Conservation (phyloP, 2,329 filamentous ascomycete genomes). For the Conoideocrella luteorostrata region DNA sequence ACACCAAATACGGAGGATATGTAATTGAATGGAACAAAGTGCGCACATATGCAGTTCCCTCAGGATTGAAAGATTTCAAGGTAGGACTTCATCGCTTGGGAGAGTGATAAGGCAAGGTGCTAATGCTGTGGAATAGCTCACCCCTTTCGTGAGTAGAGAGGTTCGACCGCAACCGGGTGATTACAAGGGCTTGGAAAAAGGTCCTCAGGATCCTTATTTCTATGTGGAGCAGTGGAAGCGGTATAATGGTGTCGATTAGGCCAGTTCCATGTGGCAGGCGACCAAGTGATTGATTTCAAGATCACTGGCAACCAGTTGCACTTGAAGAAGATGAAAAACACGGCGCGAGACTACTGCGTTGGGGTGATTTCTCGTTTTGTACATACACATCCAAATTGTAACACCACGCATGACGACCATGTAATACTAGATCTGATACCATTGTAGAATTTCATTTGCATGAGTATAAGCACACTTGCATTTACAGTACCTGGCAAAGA, state of each 20-base stretch:
- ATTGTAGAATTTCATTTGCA: too few species aligned
- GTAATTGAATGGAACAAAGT: conserved; percentile 80
- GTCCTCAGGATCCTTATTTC: conserved; percentile 53
- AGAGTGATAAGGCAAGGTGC: conserved; percentile 11
- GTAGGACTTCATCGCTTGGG: conserved; percentile 38
- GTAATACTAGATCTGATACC: too few species aligned
- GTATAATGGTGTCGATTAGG: conserved; percentile 56
- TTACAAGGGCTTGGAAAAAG: conserved; percentile 45
- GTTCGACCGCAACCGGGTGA: conserved; percentile 47
- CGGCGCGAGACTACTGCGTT: too few species aligned
- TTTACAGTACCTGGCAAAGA: too few species aligned
- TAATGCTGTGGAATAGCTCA: conserved; percentile 50
- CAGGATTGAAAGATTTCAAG: conserved; percentile 60
- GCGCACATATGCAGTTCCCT: conserved; percentile 79
- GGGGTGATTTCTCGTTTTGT: too few species aligned
- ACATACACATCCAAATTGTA: too few species aligned
- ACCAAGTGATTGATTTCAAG: background rate
- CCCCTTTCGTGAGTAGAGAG: conserved; percentile 66
- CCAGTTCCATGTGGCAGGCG: background rate
- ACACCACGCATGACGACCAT: too few species aligned
- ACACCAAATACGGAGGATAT: conserved; percentile 80
- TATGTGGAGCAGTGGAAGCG: conserved; percentile 63
- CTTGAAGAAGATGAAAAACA: too few species aligned
- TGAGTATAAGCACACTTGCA: too few species aligned
- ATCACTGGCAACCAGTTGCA: too few species aligned